These are phyloP conservation scores for Phytophthora melonis DNA, from an alignment of 352 stramenopile species.

Conservation along the genomic window DNA sequence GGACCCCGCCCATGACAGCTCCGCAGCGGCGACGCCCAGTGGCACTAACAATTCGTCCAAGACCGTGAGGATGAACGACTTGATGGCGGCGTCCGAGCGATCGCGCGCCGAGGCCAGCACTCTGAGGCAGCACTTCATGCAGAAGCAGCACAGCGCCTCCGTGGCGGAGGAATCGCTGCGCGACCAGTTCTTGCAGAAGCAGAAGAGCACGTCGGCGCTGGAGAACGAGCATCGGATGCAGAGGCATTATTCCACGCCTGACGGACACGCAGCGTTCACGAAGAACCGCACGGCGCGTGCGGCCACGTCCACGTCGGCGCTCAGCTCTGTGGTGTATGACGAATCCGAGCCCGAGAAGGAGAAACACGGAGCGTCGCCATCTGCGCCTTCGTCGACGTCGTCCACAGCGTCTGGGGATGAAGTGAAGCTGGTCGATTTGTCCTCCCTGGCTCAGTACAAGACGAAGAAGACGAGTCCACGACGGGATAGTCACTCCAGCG, in stretches of 20 bases:
- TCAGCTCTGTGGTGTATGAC: constrained; percentile 20
- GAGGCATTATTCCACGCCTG: constrained; percentile 31
- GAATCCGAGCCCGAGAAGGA: constrained; percentile 39
- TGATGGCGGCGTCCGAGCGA: constrained; percentile 35
- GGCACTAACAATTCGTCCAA: constrained; percentile 22
- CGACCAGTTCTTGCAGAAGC: constrained; percentile 38
- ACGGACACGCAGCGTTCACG: constrained; percentile 19
- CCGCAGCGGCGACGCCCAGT: neutral
- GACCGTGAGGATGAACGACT: constrained; percentile 34
- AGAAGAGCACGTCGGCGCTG: constrained; percentile 24
- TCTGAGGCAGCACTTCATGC: constrained; percentile 36
- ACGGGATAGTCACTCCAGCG: constrained; percentile 25
- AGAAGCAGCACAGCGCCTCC: constrained; percentile 27
- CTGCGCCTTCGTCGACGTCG: constrained; percentile 30
- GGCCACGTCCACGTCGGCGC: constrained; percentile 18
- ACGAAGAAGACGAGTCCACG: constrained; percentile 27
- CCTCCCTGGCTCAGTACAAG: constrained; percentile 34
- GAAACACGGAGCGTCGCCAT: constrained; percentile 28
- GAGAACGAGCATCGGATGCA: constrained; percentile 21
- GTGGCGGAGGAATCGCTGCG: constrained; percentile 21
- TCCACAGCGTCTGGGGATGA: constrained; percentile 32
- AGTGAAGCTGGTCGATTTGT: constrained; percentile 39
- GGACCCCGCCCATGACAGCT: constrained; percentile 13
- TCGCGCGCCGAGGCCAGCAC: constrained; percentile 27
- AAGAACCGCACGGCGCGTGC: constrained; percentile 28